Evolutionary conservation across 192 early-diverging fungal species (phyloP), one percentile per base, ranked within the genome.

Genomic region (Podila clonocystis): DNA sequence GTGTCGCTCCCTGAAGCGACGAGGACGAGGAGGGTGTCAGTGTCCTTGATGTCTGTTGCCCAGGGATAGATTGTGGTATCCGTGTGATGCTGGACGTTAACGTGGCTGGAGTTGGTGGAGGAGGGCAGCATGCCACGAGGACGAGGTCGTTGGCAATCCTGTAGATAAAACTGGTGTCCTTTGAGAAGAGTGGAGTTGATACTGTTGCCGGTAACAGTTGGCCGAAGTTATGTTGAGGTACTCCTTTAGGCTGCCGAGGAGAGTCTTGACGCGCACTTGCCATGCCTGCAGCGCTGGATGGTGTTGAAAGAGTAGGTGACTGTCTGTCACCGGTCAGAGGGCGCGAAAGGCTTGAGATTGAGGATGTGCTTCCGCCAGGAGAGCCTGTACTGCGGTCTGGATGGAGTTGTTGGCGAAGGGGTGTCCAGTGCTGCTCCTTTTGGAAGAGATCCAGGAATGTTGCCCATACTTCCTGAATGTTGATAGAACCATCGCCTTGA

Each of bases 371-470:
- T 12, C 28, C 26, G 19, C 17, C 49, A 20, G 45, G 64, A 4
- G 50, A 57, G 4, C 2, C 15, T 30, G 38, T 68, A 34, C 50
- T 59, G 48, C 62, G 26, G 71, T 29, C 29, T 31, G 22, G 34
- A 9, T 7, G 15, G 1, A 36, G 30, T n/a, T 62, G 59, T 8
- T 36, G 17, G 22, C 28, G 41, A 9, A 58, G 11, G 5, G 65
- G 28, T 9, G 77, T 63, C 70, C 65, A 80, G 20, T 45, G 59
- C 48, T 55, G 65, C 57, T 80, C 65, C 17, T 28, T 33, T 28
- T 73, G 77, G 9, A 71, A 65, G 41, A 80, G 71, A 24, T 80
- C 66, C 48, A 80, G 58, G 30, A 80, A 80, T 29, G 48, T 36
- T 8, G 70, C 65, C 77, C 77, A 80, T 13, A 80, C 62, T 24